phyloP scores from a whole-genome alignment of 2,329 filamentous ascomycete species.

The Trematosphaeria pertusa region DNA sequence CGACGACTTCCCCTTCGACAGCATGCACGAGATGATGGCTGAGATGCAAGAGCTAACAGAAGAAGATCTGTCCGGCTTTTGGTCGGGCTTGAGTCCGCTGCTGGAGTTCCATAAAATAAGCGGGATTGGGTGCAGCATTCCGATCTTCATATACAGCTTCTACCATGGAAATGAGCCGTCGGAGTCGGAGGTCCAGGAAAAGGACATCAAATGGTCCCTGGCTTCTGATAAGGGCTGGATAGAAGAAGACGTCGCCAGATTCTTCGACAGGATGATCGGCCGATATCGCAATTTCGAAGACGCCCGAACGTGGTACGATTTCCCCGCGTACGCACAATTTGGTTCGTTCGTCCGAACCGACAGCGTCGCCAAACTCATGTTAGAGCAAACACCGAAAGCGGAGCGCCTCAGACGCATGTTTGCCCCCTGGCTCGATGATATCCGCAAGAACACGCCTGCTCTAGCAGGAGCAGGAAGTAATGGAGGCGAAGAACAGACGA shows the following conservation, averaged over 20 bases:
- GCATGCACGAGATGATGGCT: neutral
- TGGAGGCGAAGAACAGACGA: neutral
- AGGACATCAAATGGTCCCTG: neutral
- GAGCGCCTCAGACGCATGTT: neutral
- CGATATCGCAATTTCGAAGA: neutral
- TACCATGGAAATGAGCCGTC: neutral
- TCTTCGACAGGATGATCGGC: neutral
- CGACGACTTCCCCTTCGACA: neutral
- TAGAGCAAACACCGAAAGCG: neutral
- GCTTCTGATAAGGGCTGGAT: neutral
- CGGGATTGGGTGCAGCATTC: neutral
- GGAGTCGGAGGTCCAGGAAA: neutral
- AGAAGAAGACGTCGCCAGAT: neutral
- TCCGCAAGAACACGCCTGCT: neutral
- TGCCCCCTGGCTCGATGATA: neutral
- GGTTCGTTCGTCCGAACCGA: neutral
- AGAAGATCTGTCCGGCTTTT: neutral
- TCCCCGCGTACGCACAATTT: neutral
- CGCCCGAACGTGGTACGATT: neutral
- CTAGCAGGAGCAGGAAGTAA: neutral
- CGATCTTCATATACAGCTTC: neutral
- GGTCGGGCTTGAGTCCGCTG: neutral
- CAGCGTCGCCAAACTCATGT: neutral
- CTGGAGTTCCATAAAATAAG: neutral
- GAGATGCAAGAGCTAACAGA: neutral